Conservation (phyloP, 495 filamentous ascomycete species). For the Penicillium tannophilum region DNA sequence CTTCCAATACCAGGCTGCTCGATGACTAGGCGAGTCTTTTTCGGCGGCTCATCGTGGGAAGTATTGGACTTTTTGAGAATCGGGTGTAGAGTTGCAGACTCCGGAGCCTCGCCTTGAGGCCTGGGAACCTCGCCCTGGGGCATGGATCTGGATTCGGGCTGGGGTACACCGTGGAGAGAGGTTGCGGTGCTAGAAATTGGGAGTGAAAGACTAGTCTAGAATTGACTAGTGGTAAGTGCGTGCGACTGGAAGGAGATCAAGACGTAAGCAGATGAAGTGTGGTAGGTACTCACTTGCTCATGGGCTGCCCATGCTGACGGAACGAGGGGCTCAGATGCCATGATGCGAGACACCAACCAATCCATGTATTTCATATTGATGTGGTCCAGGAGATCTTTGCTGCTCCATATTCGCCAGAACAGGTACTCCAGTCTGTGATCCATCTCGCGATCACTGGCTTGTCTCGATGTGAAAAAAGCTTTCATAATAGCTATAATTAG, state of each 20-base stretch:
- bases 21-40: slow-evolving; percentile 40
- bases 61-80: slow-evolving; percentile 43
- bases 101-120: slow-evolving; percentile 5
- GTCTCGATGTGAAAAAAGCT: slow-evolving; percentile 47
- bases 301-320: slow-evolving; percentile 1
- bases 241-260: background rate
- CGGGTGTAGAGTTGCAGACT: slow-evolving; percentile 30
- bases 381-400: slow-evolving; percentile 25
- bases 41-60: slow-evolving; percentile 30
- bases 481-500: slow-evolving; percentile 1
- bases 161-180: slow-evolving; percentile 2
- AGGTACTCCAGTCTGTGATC: slow-evolving; percentile 53
- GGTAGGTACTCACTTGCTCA: slow-evolving; percentile 10
- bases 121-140: slow-evolving; percentile 3
- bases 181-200: background rate
- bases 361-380: slow-evolving; percentile 40
- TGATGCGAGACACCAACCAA: slow-evolving; percentile 44
- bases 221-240: background rate
- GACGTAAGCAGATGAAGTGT: background rate
- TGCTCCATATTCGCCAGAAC: slow-evolving; percentile 57
- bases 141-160: slow-evolving; percentile 9
- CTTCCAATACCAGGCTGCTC: slow-evolving; percentile 29
- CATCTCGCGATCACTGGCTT: slow-evolving; percentile 38
- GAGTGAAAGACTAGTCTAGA: background rate
- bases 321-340: slow-evolving; percentile 19